These are phyloP conservation scores for Claviceps sp. DNA, from an alignment of 2,329 filamentous ascomycete genomes.

Conservation along the genomic window DNA sequence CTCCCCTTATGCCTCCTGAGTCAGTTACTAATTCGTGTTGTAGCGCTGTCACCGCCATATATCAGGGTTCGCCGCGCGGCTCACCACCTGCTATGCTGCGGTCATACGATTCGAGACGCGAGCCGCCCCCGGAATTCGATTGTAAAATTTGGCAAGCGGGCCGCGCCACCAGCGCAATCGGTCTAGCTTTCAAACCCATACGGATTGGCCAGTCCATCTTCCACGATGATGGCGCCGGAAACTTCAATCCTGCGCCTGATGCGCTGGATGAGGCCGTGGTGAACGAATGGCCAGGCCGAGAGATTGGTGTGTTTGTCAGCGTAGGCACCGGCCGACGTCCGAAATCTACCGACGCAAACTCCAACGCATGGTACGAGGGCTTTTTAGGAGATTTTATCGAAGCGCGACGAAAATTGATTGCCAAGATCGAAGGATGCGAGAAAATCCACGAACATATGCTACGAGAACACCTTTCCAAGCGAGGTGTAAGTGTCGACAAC, in stretches of 20 bases:
- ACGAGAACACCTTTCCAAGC: conserved; percentile 60
- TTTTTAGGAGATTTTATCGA: conserved; percentile 90
- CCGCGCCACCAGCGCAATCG: conserved; percentile 82
- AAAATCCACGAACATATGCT: conserved; percentile 79
- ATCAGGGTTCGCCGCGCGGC: conserved; percentile 64
- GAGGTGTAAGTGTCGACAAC: conserved; percentile 73
- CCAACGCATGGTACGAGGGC: conserved; percentile 82
- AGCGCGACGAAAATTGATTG: conserved; percentile 67
- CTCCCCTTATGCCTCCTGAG: not conserved
- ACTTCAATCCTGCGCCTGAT: conserved; percentile 79
- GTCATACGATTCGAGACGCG: conserved; percentile 89
- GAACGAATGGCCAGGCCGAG: conserved; percentile 90
- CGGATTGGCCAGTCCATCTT: conserved; percentile 88
- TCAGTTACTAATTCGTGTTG: not conserved
- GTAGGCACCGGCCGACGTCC: conserved; percentile 85
- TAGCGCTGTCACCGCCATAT: conserved; percentile 81
- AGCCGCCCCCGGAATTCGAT: conserved; percentile 80
- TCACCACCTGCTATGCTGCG: conserved; percentile 62
- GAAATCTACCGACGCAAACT: conserved; percentile 49
- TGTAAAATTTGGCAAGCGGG: conserved; percentile 97
- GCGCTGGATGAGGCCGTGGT: conserved; percentile 79
- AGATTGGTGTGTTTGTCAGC: conserved; percentile 84
- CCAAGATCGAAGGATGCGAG: conserved; percentile 93
- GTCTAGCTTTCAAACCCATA: conserved; percentile 90
- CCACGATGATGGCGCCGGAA: conserved; percentile 81